Conservation (phyloP, 1,284 basidiomycete species). For the Irpex rosettiformis region DNA sequence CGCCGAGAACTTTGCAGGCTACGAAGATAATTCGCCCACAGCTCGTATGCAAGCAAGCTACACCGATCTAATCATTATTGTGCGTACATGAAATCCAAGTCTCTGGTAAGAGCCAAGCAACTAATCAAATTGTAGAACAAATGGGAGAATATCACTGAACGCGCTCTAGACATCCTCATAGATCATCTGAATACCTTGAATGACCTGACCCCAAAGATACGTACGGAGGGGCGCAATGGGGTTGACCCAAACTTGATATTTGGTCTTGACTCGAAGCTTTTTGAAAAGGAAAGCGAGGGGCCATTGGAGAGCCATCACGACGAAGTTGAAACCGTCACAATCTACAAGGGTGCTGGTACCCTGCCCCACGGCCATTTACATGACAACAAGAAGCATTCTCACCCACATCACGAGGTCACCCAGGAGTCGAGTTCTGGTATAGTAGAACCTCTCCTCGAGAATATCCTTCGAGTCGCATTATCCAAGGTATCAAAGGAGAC, state of each 20-base stretch:
- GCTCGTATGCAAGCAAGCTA: conserved; percentile 93
- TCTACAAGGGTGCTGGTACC: conserved; percentile 42
- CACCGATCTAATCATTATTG: conserved; percentile 84
- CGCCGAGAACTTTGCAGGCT: conserved; percentile 85
- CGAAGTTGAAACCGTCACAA: conserved; percentile 78
- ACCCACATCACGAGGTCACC: conserved; percentile 1
- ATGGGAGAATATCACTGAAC: conserved; percentile 79
- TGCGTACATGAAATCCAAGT: conserved; percentile 33
- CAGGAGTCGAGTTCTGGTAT: conserved; percentile 6
- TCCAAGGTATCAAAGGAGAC: conserved; percentile 57
- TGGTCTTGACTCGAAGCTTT: conserved; percentile 79
- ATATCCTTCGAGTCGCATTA: conserved; percentile 44
- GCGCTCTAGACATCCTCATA: conserved; percentile 73
- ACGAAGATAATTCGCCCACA: conserved; percentile 86
- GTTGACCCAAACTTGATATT: conserved; percentile 79
- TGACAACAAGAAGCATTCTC: conserved; percentile 16
- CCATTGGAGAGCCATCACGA: conserved; percentile 53
- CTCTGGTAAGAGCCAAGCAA: background rate
- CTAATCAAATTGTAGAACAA: conserved; percentile 77
- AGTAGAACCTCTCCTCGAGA: conserved; percentile 24
- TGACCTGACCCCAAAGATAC: conserved; percentile 82
- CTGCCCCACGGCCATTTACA: conserved; percentile 28
- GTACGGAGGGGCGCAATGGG: conserved; percentile 58
- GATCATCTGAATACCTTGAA: conserved; percentile 89
- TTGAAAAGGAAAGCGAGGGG: conserved; percentile 35